Evolutionary conservation across 768 basidiomycete genomes (phyloP).

Genomic region (Terana coerulea): DNA sequence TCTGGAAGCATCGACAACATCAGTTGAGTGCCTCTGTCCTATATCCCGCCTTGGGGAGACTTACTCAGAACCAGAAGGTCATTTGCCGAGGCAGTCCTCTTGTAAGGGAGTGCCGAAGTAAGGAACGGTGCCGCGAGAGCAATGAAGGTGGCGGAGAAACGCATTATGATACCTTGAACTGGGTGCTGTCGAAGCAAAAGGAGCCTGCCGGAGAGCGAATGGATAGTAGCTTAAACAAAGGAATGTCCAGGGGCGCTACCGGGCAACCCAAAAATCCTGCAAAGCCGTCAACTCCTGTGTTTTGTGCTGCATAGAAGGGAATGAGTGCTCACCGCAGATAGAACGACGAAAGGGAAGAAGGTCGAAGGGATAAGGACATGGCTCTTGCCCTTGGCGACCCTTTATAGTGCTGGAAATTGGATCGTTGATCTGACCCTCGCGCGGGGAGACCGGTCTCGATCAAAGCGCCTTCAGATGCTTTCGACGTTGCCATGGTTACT

Average conservation of each 20-base stretch:
- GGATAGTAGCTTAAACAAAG: slow-evolving; percentile 20
- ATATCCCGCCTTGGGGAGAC: no score
- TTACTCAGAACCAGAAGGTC: slow-evolving; percentile 60
- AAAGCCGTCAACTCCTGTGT: no score
- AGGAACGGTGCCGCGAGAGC: slow-evolving; percentile 25
- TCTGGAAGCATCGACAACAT: no score
- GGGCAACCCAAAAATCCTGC: slow-evolving; percentile 61
- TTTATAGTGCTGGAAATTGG: slow-evolving; percentile 5
- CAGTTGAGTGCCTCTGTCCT: no score
- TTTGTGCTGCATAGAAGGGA: no score
- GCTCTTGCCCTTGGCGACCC: slow-evolving; percentile 4
- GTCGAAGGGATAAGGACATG: slow-evolving; percentile 1
- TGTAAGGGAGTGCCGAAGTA: slow-evolving; percentile 20
- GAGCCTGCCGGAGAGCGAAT: slow-evolving; percentile 26
- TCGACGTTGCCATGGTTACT: slow-evolving; percentile 2
- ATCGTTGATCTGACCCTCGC: neutral
- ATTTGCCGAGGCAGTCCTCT: slow-evolving; percentile 34
- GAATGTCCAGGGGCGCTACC: slow-evolving; percentile 58
- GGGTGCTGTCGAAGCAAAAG: slow-evolving; percentile 19
- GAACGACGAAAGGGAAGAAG: slow-evolving; percentile 24
- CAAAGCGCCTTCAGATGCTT: neutral
- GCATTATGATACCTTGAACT: slow-evolving; percentile 16
- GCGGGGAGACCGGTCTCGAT: slow-evolving; percentile 9
- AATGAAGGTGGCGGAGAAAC: slow-evolving; percentile 21
- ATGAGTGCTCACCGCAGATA: no score